Evolutionary conservation across 164 flowering plant species (phyloP).

Genomic region (Nymphaea thermarum): DNA sequence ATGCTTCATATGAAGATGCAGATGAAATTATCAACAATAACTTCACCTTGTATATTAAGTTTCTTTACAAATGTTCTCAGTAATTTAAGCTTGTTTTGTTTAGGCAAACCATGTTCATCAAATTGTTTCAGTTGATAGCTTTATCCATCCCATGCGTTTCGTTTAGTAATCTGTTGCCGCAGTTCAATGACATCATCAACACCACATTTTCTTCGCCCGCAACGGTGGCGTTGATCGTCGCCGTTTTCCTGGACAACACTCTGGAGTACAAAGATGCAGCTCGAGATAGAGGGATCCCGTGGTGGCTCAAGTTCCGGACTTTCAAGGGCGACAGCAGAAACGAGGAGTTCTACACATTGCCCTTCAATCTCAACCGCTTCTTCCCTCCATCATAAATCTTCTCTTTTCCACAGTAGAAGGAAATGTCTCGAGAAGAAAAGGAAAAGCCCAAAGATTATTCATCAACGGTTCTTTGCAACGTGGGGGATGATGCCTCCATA

Average conservation of each 20-base stretch:
- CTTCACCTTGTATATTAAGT: no score
- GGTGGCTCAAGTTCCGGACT: constrained; percentile 89
- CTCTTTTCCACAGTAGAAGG: background rate
- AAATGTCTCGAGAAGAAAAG: no score
- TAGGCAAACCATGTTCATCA: no score
- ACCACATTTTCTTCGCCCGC: constrained; percentile 81
- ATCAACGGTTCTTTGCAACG: no score
- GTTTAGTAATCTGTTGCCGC: constrained; percentile 9
- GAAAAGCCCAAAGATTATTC: no score
- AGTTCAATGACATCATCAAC: constrained; percentile 91
- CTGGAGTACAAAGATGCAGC: constrained; percentile 42
- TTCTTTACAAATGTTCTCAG: no score
- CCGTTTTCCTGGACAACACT: constrained; percentile 70
- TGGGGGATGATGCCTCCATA: no score
- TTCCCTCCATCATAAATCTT: constrained; percentile 72
- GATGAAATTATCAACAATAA: no score
- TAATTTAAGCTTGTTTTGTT: no score
- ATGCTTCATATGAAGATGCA: no score
- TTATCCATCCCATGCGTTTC: no score
- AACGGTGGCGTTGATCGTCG: constrained; percentile 74
- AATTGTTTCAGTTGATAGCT: no score
- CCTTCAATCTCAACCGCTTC: constrained; percentile 85
- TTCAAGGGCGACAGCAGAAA: constrained; percentile 70
- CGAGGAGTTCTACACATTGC: constrained; percentile 89
- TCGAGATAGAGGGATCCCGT: constrained; percentile 84